phyloP scores from a whole-genome alignment of 1,139 yeast genomes.

The Debaryomycetaceae sp. region DNA sequence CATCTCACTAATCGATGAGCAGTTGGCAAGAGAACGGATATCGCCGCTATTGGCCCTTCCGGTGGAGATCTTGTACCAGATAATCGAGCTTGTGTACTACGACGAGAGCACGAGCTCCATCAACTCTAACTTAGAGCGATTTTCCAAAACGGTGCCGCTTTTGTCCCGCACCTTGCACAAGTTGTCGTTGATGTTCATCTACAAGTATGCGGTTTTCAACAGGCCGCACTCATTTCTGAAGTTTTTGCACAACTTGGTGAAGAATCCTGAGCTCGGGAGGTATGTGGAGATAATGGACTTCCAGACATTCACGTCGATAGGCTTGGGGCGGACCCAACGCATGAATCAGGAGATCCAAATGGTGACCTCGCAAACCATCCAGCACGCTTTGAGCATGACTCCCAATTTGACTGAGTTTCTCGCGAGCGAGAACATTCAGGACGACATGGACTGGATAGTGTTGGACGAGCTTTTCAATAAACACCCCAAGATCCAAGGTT shows the following conservation, averaged over 20 bases:
- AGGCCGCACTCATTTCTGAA: constrained; percentile 80
- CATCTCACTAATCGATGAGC: constrained; percentile 4
- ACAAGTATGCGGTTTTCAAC: constrained; percentile 69
- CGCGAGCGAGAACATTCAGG: constrained; percentile 83
- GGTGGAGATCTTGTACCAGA: constrained; percentile 39
- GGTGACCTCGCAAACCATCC: constrained; percentile 74
- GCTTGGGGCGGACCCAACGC: constrained; percentile 82
- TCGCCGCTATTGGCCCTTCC: constrained; percentile 26
- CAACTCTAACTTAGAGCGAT: constrained; percentile 40
- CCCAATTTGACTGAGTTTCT: constrained; percentile 75
- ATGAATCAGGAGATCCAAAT: constrained; percentile 91
- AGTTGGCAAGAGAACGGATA: constrained; percentile 5
- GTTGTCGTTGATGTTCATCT: constrained; percentile 41
- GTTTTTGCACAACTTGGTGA: constrained; percentile 56
- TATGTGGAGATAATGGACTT: constrained; percentile 79
- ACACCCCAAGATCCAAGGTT: constrained; percentile 57
- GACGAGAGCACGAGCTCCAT: constrained; percentile 39
- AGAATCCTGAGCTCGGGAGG: constrained; percentile 52
- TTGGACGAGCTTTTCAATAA: constrained; percentile 59
- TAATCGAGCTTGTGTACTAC: constrained; percentile 43
- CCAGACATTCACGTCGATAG: constrained; percentile 85
- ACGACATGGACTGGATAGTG: constrained; percentile 65
- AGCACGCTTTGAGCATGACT: constrained; percentile 55
- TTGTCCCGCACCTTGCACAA: constrained; percentile 34
- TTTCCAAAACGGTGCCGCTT: constrained; percentile 38